These are phyloP conservation scores for Millerago galiae DNA, from an alignment of 805 yeast species.

Conservation along the genomic window DNA sequence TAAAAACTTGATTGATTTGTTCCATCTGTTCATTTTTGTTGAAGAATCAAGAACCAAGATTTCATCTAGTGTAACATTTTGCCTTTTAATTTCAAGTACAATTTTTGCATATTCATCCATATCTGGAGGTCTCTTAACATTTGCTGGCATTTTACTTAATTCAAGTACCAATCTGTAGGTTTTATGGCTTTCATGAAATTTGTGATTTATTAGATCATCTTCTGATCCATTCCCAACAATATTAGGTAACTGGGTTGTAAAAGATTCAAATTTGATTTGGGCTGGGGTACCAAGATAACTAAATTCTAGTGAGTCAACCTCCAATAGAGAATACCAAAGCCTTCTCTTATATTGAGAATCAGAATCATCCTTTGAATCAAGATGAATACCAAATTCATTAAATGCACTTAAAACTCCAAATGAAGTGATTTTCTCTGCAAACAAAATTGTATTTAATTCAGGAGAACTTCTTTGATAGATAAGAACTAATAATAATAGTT, in stretches of 20 bases:
- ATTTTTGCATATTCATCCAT: neutral
- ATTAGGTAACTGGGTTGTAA: conserved; percentile 3
- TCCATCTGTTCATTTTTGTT: conserved; percentile 1
- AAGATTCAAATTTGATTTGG: neutral
- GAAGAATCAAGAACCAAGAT: conserved; percentile 3
- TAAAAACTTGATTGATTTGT: neutral
- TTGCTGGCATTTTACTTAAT: neutral
- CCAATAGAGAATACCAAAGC: conserved; percentile 3
- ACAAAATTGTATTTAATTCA: neutral
- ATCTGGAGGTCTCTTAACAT: conserved; percentile 2
- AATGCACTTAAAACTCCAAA: neutral
- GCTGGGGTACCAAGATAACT: neutral
- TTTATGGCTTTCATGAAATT: neutral
- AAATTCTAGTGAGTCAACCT: conserved; percentile 1
- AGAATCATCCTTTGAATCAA: neutral
- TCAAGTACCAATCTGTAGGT: neutral
- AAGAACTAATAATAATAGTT: conserved; percentile 1
- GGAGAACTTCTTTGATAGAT: neutral
- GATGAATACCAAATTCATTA: neutral
- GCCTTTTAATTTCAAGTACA: neutral
- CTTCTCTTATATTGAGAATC: conserved; percentile 2
- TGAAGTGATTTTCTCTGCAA: neutral
- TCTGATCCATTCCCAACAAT: neutral
- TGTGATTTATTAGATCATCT: conserved; percentile 1
- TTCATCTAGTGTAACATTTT: neutral